phyloP scores from a whole-genome alignment of 1,284 basidiomycete species.

The Boletus semigastroideus region DNA sequence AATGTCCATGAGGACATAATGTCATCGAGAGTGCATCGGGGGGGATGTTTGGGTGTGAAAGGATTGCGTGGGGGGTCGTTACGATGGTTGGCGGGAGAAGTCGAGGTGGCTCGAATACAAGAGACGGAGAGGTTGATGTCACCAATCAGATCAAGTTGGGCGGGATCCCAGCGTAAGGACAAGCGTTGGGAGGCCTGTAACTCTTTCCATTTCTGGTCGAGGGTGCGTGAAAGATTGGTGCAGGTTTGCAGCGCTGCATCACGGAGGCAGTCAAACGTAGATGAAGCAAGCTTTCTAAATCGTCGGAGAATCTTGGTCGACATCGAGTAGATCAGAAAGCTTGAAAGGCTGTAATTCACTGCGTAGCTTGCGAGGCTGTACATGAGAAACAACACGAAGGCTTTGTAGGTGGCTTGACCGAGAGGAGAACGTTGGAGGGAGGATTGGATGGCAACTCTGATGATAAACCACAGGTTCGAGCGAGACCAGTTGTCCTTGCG shows the following conservation, averaged over 20 bases:
- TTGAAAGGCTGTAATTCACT: not conserved
- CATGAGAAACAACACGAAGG: not conserved
- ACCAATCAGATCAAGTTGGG: not conserved
- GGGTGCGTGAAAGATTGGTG: not conserved
- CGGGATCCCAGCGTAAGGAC: not conserved
- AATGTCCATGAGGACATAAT: not conserved
- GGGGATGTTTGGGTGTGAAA: not conserved
- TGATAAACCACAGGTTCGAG: not conserved
- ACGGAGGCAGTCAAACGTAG: not conserved
- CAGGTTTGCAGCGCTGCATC: not conserved
- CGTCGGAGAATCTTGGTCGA: constrained; percentile 1
- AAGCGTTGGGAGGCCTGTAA: not conserved
- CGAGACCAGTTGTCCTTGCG: too few relatives aligned
- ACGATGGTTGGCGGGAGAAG: not conserved
- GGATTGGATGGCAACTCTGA: not conserved
- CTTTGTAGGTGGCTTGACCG: not conserved
- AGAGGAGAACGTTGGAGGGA: not conserved
- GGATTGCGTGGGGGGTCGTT: not conserved
- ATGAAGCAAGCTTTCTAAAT: not conserved
- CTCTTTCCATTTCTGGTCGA: not conserved
- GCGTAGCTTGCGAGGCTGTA: not conserved
- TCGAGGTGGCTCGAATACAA: not conserved
- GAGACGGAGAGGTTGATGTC: not conserved
- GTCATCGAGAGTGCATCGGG: not conserved
- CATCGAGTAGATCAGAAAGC: not conserved